These are phyloP conservation scores for Ustilago vetiveriae DNA, from an alignment of 1,284 basidiomycete species.

Conservation along the genomic window DNA sequence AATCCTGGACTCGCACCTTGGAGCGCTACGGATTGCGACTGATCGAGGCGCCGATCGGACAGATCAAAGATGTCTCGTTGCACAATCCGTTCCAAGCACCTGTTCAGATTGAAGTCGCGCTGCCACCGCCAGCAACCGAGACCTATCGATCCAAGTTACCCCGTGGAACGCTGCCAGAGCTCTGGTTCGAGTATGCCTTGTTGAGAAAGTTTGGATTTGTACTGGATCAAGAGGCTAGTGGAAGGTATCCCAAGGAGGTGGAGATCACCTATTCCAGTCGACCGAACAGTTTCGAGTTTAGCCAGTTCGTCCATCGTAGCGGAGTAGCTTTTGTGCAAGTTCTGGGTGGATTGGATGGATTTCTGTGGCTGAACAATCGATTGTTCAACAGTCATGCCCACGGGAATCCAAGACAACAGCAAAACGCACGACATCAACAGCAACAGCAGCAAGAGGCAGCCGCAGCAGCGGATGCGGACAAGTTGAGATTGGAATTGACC, in stretches of 20 bases:
- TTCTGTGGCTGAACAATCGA: conserved; percentile 65
- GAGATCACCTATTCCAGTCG: conserved; percentile 61
- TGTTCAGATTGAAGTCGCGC: conserved; percentile 57
- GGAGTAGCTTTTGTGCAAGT: conserved; percentile 66
- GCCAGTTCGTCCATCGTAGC: conserved; percentile 63
- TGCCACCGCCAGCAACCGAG: conserved; percentile 55
- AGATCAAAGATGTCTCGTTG: conserved; percentile 63
- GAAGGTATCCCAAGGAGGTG: conserved; percentile 50
- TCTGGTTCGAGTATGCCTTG: conserved; percentile 63
- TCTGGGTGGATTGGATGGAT: conserved; percentile 58
- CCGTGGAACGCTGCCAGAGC: conserved; percentile 39
- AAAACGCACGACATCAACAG: not conserved
- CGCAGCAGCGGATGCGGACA: conserved; percentile 46
- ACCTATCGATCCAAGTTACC: conserved; percentile 49
- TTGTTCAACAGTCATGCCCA: conserved; percentile 53
- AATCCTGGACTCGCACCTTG: conserved; percentile 83
- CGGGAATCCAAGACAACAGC: not conserved
- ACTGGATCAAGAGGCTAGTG: conserved; percentile 63
- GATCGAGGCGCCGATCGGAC: conserved; percentile 74
- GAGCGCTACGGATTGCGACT: conserved; percentile 91
- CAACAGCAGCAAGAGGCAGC: not conserved
- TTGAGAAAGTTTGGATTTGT: conserved; percentile 63
- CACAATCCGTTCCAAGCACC: conserved; percentile 66
- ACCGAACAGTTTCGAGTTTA: conserved; percentile 63
- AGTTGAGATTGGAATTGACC: conserved; percentile 48